Conservation (phyloP, 2,329 filamentous ascomycete genomes). For the Cryphonectria carpinicola region DNA sequence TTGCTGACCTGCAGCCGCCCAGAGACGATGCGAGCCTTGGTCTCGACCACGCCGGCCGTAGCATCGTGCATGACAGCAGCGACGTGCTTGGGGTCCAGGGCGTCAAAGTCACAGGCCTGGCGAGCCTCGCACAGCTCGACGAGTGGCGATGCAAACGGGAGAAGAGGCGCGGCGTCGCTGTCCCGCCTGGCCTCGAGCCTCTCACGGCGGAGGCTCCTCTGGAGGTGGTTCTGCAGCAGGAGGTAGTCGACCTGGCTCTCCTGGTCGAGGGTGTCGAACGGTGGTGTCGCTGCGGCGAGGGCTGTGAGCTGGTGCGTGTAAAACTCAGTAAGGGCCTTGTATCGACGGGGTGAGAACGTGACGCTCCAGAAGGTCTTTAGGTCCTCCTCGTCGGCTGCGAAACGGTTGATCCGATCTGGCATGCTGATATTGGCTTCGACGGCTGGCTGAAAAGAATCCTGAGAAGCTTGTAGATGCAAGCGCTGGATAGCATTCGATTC, state of each 20-base stretch:
- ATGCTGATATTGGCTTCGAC: constrained; percentile 34
- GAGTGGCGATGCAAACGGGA: constrained; percentile 50
- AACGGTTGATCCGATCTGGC: constrained; percentile 47
- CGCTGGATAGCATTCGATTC: not conserved
- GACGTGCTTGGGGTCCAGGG: constrained; percentile 45
- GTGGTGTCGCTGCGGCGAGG: constrained; percentile 35
- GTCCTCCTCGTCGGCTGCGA: constrained; percentile 50
- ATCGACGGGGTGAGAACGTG: constrained; percentile 46
- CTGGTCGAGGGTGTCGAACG: constrained; percentile 44
- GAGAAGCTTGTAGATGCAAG: not conserved
- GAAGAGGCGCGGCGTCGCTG: constrained; percentile 42
- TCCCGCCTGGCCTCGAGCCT: constrained; percentile 44
- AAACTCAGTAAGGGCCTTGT: constrained; percentile 45
- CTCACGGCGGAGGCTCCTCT: constrained; percentile 42
- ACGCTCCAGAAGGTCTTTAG: constrained; percentile 55
- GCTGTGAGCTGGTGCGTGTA: constrained; percentile 46
- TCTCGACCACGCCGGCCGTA: constrained; percentile 38
- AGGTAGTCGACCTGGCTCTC: constrained; percentile 54
- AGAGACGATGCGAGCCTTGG: constrained; percentile 41
- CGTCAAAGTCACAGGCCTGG: constrained; percentile 44
- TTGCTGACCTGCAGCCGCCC: constrained; percentile 43
- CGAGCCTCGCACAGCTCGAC: constrained; percentile 52
- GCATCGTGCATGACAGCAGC: constrained; percentile 47
- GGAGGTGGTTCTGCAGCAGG: constrained; percentile 52
- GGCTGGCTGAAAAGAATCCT: not conserved